Conservation (phyloP, 495 filamentous ascomycete genomes). For the Podospora pseudopauciseta region DNA sequence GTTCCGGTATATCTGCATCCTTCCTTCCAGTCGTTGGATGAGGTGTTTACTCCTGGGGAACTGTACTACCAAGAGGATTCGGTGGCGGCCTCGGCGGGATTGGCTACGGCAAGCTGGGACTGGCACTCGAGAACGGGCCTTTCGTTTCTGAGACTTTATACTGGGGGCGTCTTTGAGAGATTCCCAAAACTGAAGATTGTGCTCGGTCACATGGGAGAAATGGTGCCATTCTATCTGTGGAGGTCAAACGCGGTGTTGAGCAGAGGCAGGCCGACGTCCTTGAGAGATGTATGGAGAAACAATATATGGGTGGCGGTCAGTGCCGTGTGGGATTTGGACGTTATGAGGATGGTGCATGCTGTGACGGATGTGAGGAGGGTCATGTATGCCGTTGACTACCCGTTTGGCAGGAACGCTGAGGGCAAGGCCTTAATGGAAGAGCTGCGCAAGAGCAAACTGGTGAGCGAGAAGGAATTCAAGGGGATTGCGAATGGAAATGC, state of each 20-base stretch:
- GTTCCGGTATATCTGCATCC: slow-evolving; percentile 62
- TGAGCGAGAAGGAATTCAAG: slow-evolving; percentile 49
- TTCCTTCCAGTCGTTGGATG: slow-evolving; percentile 36
- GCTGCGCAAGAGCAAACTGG: slow-evolving; percentile 48
- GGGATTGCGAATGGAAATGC: slow-evolving; percentile 55
- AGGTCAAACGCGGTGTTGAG: slow-evolving; percentile 52
- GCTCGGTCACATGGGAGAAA: slow-evolving; percentile 63
- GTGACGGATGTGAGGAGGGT: slow-evolving; percentile 50
- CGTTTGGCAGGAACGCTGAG: slow-evolving; percentile 48
- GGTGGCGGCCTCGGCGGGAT: slow-evolving; percentile 31
- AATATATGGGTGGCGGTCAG: slow-evolving; percentile 66
- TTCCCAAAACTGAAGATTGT: slow-evolving; percentile 58
- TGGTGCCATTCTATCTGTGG: slow-evolving; percentile 61
- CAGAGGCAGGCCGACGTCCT: slow-evolving; percentile 45
- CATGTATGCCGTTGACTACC: slow-evolving; percentile 61
- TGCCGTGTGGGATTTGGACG: slow-evolving; percentile 57
- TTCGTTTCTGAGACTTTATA: slow-evolving; percentile 34
- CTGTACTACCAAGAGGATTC: slow-evolving; percentile 10
- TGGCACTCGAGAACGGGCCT: slow-evolving; percentile 49
- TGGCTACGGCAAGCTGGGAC: slow-evolving; percentile 40
- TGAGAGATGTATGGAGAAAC: slow-evolving; percentile 53
- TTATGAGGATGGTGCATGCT: slow-evolving; percentile 47
- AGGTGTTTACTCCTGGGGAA: slow-evolving; percentile 38
- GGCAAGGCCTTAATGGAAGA: slow-evolving; percentile 47
- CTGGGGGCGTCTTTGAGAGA: slow-evolving; percentile 45